Percentiles rank a stretch among this genome's conserved stretches.
Evolutionary conservation across 345 rosid genomes (phyloP).

Genomic region (Gossypium longicalyx): DNA sequence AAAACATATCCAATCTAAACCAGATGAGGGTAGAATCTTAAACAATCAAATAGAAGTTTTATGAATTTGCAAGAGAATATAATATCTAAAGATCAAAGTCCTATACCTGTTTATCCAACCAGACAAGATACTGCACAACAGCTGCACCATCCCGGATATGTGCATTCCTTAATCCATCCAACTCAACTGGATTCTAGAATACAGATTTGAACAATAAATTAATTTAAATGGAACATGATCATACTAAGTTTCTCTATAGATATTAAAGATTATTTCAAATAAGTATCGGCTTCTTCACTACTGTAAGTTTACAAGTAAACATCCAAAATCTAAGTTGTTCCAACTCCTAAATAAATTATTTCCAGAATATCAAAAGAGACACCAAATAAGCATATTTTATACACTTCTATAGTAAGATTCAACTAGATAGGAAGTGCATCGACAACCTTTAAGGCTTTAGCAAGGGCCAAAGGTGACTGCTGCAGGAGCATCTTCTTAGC

Average conservation of each 20-base stretch:
- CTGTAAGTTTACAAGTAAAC: not conserved
- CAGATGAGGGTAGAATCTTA: not conserved
- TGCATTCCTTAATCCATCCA: constrained; percentile 79
- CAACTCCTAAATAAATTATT: not conserved
- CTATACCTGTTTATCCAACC: constrained; percentile 14
- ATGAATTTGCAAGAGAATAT: not conserved
- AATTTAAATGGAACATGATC: constrained; percentile 17
- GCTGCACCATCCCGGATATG: constrained; percentile 98
- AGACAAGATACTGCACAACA: constrained; percentile 78
- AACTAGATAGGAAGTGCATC: constrained; percentile 1
- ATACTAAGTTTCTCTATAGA: not conserved
- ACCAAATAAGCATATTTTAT: not conserved
- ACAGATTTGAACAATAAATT: constrained; percentile 9
- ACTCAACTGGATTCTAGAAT: constrained; percentile 75
- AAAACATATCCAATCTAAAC: not conserved
- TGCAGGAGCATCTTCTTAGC: constrained; percentile 58
- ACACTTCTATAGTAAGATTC: not conserved
- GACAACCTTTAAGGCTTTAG: constrained; percentile 89
- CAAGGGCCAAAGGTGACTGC: constrained; percentile 85
- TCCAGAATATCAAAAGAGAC: not conserved
- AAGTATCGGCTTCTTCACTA: not conserved
- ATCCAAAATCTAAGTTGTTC: not conserved
- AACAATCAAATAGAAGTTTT: constrained; percentile 1
- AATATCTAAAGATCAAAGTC: not conserved
- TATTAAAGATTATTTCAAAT: constrained; percentile 21